Base-by-base conservation (phyloP, 2,329 filamentous ascomycete genomes). In the Trichophyton verrucosum region DNA sequence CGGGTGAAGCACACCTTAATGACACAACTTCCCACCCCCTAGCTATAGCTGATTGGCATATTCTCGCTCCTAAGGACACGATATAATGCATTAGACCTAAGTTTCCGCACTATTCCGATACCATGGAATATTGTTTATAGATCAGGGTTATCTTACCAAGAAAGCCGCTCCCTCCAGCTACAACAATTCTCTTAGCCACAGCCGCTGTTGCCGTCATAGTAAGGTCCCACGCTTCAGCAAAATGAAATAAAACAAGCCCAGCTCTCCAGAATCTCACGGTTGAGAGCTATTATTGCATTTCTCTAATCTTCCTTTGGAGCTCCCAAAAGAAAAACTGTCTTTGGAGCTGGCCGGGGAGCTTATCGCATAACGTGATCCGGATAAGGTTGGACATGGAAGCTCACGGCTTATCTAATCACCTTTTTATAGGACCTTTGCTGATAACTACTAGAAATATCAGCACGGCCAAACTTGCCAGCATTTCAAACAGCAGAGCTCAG, bases 81-180 rank as follows among this genome's bases (percentile, higher is more conserved):
- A 47, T 24, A 27, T 38, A 61, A 24, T 9, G 20, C 27, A 27
- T 36, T 20, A 36, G n/a, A 20, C 2, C n/a, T 15, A 6, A 27
- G 17, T 13, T 36, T 7, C 27, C 5, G 4, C 15, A 7, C 20
- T 7, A 17, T 36, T 38, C 30, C 5, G n/a, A 27, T 17, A 11
- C 13, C 22, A 11, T 9, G 51, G 17, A 17, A 9, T 38, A 38
- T 49, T 33, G 17, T 33, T 20, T 30, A 55, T 30, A 58, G 59
- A 56, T 38, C 20, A 8, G 27, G 15, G 42, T 30, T 30, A n/a
- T 36, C 71, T 33, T 70, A 75, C 90, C 90, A 27, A 99, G 76
- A 72, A 97, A 99, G 38, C 94, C 92, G 74, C 89, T 96, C 62
- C 92, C 92, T 66, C 94, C 94, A 66, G 89, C 95, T 60, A 99